Evolutionary conservation across 495 filamentous ascomycete species (phyloP), one percentile per base, ranked within the genome.

Genomic region (Halenospora varia): DNA sequence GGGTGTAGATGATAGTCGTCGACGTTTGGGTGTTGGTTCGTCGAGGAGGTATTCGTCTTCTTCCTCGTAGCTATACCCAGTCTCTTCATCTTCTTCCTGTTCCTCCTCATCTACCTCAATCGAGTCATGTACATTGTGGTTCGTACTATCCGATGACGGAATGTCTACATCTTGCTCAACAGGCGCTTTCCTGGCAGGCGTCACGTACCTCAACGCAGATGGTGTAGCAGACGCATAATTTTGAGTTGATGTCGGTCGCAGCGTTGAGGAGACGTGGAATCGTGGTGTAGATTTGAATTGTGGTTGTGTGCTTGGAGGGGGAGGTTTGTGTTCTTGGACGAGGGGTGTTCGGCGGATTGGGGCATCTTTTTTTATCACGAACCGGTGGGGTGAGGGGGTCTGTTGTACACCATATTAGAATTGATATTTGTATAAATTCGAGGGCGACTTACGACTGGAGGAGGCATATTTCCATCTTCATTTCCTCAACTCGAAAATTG

Each of bases 211-310:
- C 25, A 57, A 42, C 3, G 62, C 41, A 53, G 45, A 47, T 42
- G 60, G 56, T 13, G 59, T 63, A 42, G 51, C 29, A 25, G 60
- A 47, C 3, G 29, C 35, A 56, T 25, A 49, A 25, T 9, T 59
- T 20, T 56, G 62, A 4, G 60, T 48, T 25, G 40, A 15, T 20
- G 54, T 42, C 35, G 57, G 60, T 56, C 57, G 48, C 2, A 59
- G 65, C 10, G 65, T 62, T 10, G 59, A 62, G 17, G 59, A 41
- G 47, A 64, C 57, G 17, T 53, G 54, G 51, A 68, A 68, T 25
- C 62, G 59, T 57, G 65, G 65, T 26, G 65, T 62, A 8, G 56
- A 24, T 35, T 68, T 65, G 57, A 68, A 68, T 59, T 65, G 65
- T 22, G 56, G 29, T 13, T 35, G 29, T 13, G 63, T 42, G 20